phyloP scores from a whole-genome alignment of 2,329 filamentous ascomycete genomes.

The Mycosphaerella sp. region DNA sequence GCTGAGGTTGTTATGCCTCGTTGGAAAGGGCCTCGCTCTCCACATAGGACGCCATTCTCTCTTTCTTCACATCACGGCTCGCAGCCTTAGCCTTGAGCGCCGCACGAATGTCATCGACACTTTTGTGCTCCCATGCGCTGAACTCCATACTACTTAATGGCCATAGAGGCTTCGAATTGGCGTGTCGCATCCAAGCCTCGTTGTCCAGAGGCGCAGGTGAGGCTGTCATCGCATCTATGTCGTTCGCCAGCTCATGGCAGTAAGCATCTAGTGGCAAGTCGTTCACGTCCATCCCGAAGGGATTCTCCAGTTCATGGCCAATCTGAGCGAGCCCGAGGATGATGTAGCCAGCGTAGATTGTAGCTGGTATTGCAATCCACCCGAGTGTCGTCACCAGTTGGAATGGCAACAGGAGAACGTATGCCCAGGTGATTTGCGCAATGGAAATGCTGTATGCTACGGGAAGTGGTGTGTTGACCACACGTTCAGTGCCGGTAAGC shows the following conservation, averaged over 20 bases:
- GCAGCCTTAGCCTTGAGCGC: conserved; percentile 39
- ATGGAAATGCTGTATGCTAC: conserved; percentile 80
- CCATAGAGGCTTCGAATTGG: conserved; percentile 51
- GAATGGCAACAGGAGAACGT: conserved; percentile 74
- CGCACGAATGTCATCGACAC: conserved; percentile 40
- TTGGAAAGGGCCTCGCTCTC: conserved; percentile 18
- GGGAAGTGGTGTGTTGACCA: conserved; percentile 75
- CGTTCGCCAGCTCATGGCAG: conserved; percentile 66
- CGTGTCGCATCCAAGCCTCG: conserved; percentile 47
- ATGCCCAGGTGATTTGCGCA: conserved; percentile 79
- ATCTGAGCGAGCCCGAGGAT: conserved; percentile 72
- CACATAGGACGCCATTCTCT: conserved; percentile 23
- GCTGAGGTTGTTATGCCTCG: background rate
- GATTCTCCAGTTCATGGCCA: conserved; percentile 77
- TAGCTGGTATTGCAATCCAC: conserved; percentile 74
- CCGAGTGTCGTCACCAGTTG: conserved; percentile 60
- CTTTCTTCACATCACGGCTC: conserved; percentile 26
- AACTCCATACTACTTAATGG: conserved; percentile 46
- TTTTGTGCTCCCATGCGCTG: conserved; percentile 34
- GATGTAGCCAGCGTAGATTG: conserved; percentile 65
- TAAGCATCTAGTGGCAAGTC: conserved; percentile 71
- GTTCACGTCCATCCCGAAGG: conserved; percentile 78
- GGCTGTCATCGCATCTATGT: conserved; percentile 67
- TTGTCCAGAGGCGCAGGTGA: conserved; percentile 46
- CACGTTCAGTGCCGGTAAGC: conserved; percentile 65